Conservation (phyloP, 805 yeast species). For the Metahyphopichia silvanorum region DNA sequence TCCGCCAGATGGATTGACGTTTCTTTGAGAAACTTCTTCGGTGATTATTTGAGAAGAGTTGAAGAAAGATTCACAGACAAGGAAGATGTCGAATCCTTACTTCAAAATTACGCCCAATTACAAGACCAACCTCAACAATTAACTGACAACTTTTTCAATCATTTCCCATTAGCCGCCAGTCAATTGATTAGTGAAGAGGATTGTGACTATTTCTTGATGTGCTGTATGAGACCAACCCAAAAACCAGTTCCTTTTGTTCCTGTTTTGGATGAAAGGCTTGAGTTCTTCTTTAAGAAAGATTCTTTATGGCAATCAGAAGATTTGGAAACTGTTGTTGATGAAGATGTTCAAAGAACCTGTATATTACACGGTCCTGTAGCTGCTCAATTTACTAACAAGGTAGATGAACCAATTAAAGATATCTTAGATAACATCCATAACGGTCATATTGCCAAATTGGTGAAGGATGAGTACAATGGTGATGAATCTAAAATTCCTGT, state of each 20-base stretch:
- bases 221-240: slow-evolving; percentile 79
- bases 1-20: slow-evolving; percentile 85
- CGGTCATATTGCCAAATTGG: slow-evolving; percentile 74
- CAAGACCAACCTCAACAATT: slow-evolving; percentile 58
- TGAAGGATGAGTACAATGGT: slow-evolving; percentile 67
- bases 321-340: slow-evolving; percentile 91
- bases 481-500: slow-evolving; percentile 75
- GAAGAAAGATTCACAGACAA: slow-evolving; percentile 87
- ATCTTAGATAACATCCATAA: slow-evolving; percentile 86
- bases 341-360: slow-evolving; percentile 98
- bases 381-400: slow-evolving; percentile 82
- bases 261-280: slow-evolving; percentile 88
- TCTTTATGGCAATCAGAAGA: slow-evolving; percentile 99
- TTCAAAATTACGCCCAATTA: slow-evolving; percentile 71
- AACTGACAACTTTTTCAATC: slow-evolving; percentile 55
- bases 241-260: slow-evolving; percentile 99
- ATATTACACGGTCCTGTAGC: slow-evolving; percentile 98
- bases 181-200: slow-evolving; percentile 95
- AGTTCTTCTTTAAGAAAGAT: slow-evolving; percentile 96
- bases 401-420: slow-evolving; percentile 89
- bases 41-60: slow-evolving; percentile 84
- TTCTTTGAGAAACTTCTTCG: slow-evolving; percentile 81
- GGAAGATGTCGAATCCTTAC: slow-evolving; percentile 55
- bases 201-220: slow-evolving; percentile 83
- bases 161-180: slow-evolving; percentile 69